Base-by-base conservation (phyloP, 768 basidiomycete species). In the Leccinellum rugosiceps region DNA sequence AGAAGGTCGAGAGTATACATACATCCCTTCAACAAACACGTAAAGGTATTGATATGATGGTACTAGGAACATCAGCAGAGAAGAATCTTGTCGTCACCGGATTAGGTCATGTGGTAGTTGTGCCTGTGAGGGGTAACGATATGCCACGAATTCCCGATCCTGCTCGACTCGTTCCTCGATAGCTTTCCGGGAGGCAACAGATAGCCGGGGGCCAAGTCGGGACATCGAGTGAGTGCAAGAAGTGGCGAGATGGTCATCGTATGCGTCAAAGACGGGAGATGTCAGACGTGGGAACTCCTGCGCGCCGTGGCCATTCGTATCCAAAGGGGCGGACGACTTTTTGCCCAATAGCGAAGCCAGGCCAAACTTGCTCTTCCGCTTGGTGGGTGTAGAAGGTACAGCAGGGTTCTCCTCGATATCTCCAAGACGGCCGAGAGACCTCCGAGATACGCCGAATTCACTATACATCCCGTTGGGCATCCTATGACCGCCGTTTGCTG, bases 111-210 rank as follows among this genome's bases (percentile, higher is more conserved):
- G 65, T 38, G 80, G 83, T 49, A 60, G 62, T 63, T 89, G 86
- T 63, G 88, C 86, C 60, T 78, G 82, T 14, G 90, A 92, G 7
- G 92, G 92, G 71, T 94, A 94, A 41, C 91, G 84, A 69, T 93
- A 92, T 4, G 91, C 89, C 58, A 93, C 85, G 66, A 94, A 93
- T 17, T 92, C 88, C 3, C 82, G 72, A 68, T 92, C 90, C 72
- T 90, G 92, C n/a, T 86, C 80, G n/a, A 94, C 89, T 21, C 90
- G 78, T 63, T 87, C 84, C 63, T 90, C 88, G 54, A 91, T 77
- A 48, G 84, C 84, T 75, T 85, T 91, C 55, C 86, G 81, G 17
- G 87, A 85, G 10, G 79, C 78, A 19, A 84, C 75, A 43, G 87
- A 88, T 77, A 85, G 77, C 52, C 87, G 78, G 49, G 83, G 75